phyloP scores from a whole-genome alignment of 192 early-diverging fungal species.

The Dispira parvispora region DNA sequence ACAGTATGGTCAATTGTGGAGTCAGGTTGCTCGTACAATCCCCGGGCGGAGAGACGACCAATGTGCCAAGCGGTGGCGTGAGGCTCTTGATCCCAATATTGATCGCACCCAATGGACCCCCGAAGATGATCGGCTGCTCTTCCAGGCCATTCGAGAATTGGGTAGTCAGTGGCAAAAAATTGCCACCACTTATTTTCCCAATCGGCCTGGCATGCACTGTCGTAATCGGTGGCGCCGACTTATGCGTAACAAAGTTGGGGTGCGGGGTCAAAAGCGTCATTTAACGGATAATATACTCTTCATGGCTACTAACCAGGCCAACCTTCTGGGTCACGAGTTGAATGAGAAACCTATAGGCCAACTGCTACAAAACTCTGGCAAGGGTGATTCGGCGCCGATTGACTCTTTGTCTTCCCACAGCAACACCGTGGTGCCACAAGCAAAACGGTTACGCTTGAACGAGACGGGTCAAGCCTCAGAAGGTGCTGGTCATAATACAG shows the following conservation, averaged over 20 bases:
- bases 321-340: too few relatives aligned
- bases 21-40: constrained; percentile 58
- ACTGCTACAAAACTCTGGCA: too few relatives aligned
- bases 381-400: neutral
- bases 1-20: constrained; percentile 64
- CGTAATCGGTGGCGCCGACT: constrained; percentile 66
- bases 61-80: constrained; percentile 80
- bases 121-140: constrained; percentile 42
- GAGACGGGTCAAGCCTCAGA: neutral
- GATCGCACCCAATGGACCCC: constrained; percentile 52
- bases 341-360: too few relatives aligned
- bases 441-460: neutral
- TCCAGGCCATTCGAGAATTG: constrained; percentile 41
- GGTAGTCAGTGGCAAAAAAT: constrained; percentile 73
- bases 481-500: too few relatives aligned
- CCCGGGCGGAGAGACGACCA: constrained; percentile 71
- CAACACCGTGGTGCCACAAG: neutral
- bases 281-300: too few relatives aligned
- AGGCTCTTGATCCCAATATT: constrained; percentile 68
- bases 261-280: too few relatives aligned
- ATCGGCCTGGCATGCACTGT: constrained; percentile 59
- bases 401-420: neutral
- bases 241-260: constrained; percentile 27
- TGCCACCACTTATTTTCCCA: constrained; percentile 43
- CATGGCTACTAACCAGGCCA: too few relatives aligned